Percentiles rank a stretch among this genome's conserved stretches.
phyloP scores from a whole-genome alignment of 192 early-diverging fungal genomes.

The Rhizophagus clarus region DNA sequence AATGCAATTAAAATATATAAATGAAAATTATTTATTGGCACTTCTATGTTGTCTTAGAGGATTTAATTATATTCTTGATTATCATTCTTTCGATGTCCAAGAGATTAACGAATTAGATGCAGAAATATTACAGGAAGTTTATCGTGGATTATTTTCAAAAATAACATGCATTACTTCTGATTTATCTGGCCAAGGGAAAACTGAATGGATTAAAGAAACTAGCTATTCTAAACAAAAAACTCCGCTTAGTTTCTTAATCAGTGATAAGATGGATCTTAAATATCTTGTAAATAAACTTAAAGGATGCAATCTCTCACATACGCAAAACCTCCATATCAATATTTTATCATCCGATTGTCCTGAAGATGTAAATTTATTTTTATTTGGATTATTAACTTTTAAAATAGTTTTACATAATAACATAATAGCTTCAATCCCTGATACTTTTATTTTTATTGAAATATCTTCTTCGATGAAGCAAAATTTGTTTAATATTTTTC shows the following conservation, averaged over 20 bases:
- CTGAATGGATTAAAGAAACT: slow-evolving; percentile 23
- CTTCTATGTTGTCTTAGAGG: no score
- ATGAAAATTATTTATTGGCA: no score
- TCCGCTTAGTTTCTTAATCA: slow-evolving; percentile 1
- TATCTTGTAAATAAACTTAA: slow-evolving; percentile 9
- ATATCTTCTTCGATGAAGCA: slow-evolving; percentile 15
- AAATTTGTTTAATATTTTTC: background rate
- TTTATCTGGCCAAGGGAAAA: slow-evolving; percentile 29
- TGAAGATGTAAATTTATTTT: no score
- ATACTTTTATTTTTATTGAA: slow-evolving; percentile 13
- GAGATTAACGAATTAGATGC: background rate
- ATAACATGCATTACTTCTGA: slow-evolving; percentile 18
- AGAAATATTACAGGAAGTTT: background rate
- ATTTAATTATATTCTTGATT: no score
- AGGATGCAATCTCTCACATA: background rate
- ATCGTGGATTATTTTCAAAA: slow-evolving; percentile 12
- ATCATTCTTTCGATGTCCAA: no score
- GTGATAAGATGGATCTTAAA: slow-evolving; percentile 7
- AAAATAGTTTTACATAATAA: background rate
- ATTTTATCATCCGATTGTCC: no score
- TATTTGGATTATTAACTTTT: slow-evolving; percentile 12
- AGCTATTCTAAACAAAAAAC: background rate
- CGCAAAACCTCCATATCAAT: no score
- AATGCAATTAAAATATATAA: no score
- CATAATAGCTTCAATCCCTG: background rate